phyloP scores from a whole-genome alignment of 441 rosid species.

The Erodium texanum region DNA sequence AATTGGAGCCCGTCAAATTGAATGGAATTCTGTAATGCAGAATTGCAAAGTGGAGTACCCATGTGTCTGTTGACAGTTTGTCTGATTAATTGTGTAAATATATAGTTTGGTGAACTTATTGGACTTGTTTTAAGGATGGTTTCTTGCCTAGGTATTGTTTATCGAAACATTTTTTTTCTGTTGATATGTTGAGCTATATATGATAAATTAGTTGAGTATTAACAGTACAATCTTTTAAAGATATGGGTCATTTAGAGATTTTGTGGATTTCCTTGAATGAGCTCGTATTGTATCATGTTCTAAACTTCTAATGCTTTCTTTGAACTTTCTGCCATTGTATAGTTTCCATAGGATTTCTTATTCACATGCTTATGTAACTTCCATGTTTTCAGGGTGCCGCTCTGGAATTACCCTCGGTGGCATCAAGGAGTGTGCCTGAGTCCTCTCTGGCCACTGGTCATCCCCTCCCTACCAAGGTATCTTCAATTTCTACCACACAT shows the following conservation, averaged over 20 bases:
- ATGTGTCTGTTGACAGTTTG: no score
- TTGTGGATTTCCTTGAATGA: not conserved
- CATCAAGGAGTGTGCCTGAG: conserved; percentile 28
- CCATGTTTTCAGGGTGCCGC: conserved; percentile 34
- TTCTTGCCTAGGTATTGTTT: no score
- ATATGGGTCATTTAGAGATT: not conserved
- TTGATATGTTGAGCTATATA: not conserved
- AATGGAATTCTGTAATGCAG: no score
- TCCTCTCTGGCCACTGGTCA: conserved; percentile 35
- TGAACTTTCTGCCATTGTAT: not conserved
- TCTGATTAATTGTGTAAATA: no score
- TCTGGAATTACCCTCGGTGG: conserved; percentile 27
- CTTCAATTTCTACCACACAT: conserved; percentile 84
- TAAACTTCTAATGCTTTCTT: not conserved
- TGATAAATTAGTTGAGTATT: no score
- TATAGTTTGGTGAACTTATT: no score
- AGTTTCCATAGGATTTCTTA: not conserved
- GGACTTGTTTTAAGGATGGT: no score
- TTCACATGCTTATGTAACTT: conserved; percentile 9
- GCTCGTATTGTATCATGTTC: not conserved
- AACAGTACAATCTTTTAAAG: no score
- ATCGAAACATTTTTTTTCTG: not conserved
- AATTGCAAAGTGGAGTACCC: no score
- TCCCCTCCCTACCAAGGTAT: conserved; percentile 75
- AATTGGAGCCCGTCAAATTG: no score